phyloP scores from a whole-genome alignment of 495 filamentous ascomycete species.

The Paragyromitra xinjiangensis region DNA sequence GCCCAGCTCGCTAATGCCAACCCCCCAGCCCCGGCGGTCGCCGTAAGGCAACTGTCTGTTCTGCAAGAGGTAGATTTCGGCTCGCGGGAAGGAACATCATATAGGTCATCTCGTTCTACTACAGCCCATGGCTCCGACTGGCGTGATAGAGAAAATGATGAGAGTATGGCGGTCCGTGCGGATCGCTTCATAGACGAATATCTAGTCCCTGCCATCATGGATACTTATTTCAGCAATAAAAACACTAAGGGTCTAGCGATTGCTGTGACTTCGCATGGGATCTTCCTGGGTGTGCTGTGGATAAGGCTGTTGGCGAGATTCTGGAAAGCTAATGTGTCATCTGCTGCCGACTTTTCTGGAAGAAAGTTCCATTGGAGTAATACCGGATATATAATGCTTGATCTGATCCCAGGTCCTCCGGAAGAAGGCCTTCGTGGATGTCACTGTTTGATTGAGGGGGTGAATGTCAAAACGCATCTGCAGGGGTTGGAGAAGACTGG shows the following conservation, averaged over 20 bases:
- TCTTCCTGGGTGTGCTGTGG: slow-evolving; percentile 76
- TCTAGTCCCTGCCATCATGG: slow-evolving; percentile 67
- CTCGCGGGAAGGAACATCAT: slow-evolving; percentile 71
- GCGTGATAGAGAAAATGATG: slow-evolving; percentile 64
- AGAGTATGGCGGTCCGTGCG: slow-evolving; percentile 70
- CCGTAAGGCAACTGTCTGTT: slow-evolving; percentile 63
- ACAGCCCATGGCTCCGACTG: slow-evolving; percentile 33
- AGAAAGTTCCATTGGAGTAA: slow-evolving; percentile 57
- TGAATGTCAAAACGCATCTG: slow-evolving; percentile 75
- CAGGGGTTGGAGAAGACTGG: slow-evolving; percentile 75
- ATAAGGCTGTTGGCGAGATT: slow-evolving; percentile 67
- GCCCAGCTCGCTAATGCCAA: slow-evolving; percentile 60
- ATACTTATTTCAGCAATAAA: slow-evolving; percentile 43
- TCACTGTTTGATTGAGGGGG: slow-evolving; percentile 60
- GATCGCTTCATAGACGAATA: slow-evolving; percentile 70
- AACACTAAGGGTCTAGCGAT: slow-evolving; percentile 59
- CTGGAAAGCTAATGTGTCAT: slow-evolving; percentile 54
- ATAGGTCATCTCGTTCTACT: slow-evolving; percentile 48
- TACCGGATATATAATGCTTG: slow-evolving; percentile 45
- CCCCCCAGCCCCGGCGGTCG: neutral
- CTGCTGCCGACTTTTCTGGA: slow-evolving; percentile 17
- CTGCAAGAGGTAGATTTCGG: slow-evolving; percentile 79
- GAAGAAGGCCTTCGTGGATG: slow-evolving; percentile 29
- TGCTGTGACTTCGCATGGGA: slow-evolving; percentile 80
- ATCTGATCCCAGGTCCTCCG: slow-evolving; percentile 46